Evolutionary conservation across 2,329 filamentous ascomycete genomes (phyloP), one percentile per base, ranked within the genome.

Genomic region (Colletotrichum neosansevieriae): DNA sequence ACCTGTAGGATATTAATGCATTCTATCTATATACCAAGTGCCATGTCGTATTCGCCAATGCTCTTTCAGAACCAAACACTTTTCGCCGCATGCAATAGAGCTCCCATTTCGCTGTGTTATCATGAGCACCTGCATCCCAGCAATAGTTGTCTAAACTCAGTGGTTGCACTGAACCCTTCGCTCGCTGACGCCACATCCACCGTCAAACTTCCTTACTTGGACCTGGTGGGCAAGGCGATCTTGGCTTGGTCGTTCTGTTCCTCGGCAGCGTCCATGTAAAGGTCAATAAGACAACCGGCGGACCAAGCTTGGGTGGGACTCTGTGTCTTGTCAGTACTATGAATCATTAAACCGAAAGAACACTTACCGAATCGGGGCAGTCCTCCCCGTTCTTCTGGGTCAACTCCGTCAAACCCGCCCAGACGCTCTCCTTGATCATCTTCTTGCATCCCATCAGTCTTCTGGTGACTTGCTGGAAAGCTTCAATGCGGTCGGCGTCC

Each of bases 221-320:
- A 75, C 53, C 74, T 73, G 59, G 74, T 59, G 12, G 75, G 75
- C 65, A 77, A 63, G 11, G 67, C 67, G 32, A 71, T 64, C 44
- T 63, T 68, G 24, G 64, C 29, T 71, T 58, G 64, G 54, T 73
- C 73, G 12, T 73, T 77, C 72, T 86, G 83, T 73, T 84, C 84
- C 72, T 87, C 86, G 29, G 86, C 85, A 17, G 94, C 95, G 78
- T 99, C 96, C 85, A 97, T 94, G 82, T 97, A 99, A 71, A 99
- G 81, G 81, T 99, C 96, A 75, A 99, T 93, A 76, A 99, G 84
- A 78, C 96, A 98, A 21, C 93, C 92, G 34, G 96, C 93, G 60
- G 94, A 98, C 96, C 96, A 99, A 60, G 96, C 92, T 80, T 99
- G 96, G 0, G 96, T 98, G 29, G 96, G 96, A 60, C 92, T 96